Base-by-base conservation (phyloP, 192 early-diverging fungal species). In the Rhizoclosmatium globosum region DNA sequence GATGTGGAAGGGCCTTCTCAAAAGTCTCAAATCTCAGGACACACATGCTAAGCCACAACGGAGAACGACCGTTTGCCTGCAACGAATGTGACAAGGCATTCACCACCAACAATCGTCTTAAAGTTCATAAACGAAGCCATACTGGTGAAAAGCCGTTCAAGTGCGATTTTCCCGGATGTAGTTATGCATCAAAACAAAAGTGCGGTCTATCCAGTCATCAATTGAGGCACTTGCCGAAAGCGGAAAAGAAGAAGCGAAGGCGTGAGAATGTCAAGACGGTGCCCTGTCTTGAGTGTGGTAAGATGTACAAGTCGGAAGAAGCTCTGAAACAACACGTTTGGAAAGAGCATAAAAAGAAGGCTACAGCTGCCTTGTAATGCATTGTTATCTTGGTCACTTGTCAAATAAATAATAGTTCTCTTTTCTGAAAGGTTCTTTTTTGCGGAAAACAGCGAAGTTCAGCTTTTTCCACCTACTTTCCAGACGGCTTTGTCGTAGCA, bases 61-160 rank as follows among this genome's bases (percentile, higher is more conserved):
- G 44, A 0, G 66, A 68, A 47, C 21, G 44, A 6, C 66, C 66
- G 17, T 68, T 46, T 21, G 39, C 42, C 15, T 68, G 66, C 46
- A 15, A 39, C 7, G 6, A 42, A 4, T 68, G 66, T 45, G 11
- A 6, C 9, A 68, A 68, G 21, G 11, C 66, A 6, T 68, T 42
- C 44, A 68, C 66, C 15, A 68, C 66, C 15, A 47, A 43, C 6
- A 47, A 43, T 15, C 66, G 72, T 9, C 72, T 74, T 38, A 74
- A 74, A 45, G 21, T 62, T 4, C 72, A 59, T 41, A 62, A 42
- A 17, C 6, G 58, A 2, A 2, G 4, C 15, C 72, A 74, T 47
- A 61, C 72, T 1, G 46, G 57, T 31, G 58, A 74, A 17, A 44
- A 21, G 61, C 72, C 72, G 2, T 74, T 42, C 72, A 3, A n/a